Conservation (phyloP, 305 asterid genomes). For the Stenogyne calaminthoides region DNA sequence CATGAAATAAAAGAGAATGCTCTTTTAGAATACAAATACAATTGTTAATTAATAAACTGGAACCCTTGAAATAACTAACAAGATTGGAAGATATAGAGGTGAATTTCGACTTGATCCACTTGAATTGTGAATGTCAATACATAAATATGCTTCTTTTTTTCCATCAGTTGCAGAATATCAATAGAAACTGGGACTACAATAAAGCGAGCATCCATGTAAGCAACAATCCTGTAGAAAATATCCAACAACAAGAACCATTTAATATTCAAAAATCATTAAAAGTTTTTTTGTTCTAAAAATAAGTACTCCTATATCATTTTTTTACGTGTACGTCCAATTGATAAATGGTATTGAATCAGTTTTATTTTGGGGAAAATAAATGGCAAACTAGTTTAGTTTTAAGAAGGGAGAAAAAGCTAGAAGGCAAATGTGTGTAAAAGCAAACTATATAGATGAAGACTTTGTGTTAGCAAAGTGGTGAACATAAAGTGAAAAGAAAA, state of each 20-base stretch:
- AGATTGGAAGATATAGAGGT: background rate
- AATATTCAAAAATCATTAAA: background rate
- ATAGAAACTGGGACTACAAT: conserved; percentile 24
- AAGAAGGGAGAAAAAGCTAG: too few relatives aligned
- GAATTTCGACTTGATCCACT: too few relatives aligned
- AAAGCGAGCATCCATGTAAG: conserved; percentile 42
- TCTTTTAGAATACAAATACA: too few relatives aligned
- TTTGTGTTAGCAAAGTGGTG: conserved; percentile 30
- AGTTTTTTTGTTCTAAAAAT: too few relatives aligned
- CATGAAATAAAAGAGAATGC: too few relatives aligned
- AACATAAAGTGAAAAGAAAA: conserved; percentile 18
- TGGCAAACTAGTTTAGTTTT: too few relatives aligned
- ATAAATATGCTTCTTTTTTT: background rate
- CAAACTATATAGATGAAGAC: conserved; percentile 26
- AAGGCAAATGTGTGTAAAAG: conserved; percentile 31
- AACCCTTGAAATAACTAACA: too few relatives aligned
- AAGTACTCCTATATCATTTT: too few relatives aligned
- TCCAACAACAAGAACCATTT: background rate
- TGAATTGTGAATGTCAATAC: conserved; percentile 3
- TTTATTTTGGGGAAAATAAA: too few relatives aligned
- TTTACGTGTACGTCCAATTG: too few relatives aligned
- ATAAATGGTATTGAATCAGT: too few relatives aligned
- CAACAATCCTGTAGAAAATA: conserved; percentile 42
- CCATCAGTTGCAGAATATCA: background rate
- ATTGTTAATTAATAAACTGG: too few relatives aligned